A percentile compares a stretch with the other conserved stretches of the same genome.
Conservation (phyloP, 1,284 basidiomycete genomes). For the Papiliotrema nemorosa region DNA sequence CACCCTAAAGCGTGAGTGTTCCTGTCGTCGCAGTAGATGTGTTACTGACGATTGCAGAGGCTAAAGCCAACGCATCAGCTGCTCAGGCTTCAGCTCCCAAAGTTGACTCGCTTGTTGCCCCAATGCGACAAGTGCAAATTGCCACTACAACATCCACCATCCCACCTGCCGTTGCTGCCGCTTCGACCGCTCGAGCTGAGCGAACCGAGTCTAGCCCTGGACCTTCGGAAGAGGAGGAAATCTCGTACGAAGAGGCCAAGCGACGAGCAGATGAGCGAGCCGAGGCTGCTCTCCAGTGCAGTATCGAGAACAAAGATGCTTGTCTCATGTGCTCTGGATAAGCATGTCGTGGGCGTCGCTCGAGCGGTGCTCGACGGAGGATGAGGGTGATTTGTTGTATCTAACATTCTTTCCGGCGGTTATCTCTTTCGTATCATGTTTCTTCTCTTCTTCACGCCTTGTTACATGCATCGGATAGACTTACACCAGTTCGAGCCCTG, state of each 20-base stretch:
- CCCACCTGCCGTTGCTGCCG: constrained; percentile 22
- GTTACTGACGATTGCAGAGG: constrained; percentile 12
- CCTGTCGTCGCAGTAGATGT: constrained; percentile 20
- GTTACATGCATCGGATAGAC: neutral
- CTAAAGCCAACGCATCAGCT: constrained; percentile 25
- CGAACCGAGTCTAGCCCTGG: constrained; percentile 20
- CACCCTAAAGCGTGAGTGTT: constrained; percentile 60
- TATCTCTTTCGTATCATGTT: neutral
- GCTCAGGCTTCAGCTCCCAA: constrained; percentile 16
- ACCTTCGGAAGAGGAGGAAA: constrained; percentile 47
- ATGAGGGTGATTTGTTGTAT: neutral
- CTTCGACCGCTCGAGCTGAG: constrained; percentile 2
- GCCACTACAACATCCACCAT: constrained; percentile 29
- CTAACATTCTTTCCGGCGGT: neutral
- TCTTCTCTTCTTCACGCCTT: too few species aligned
- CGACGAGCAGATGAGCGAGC: constrained; percentile 48
- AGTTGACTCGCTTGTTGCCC: constrained; percentile 29
- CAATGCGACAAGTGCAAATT: constrained; percentile 41
- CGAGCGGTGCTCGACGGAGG: neutral
- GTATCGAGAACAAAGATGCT: constrained; percentile 52
- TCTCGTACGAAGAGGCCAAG: constrained; percentile 52
- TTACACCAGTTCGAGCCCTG: neutral
- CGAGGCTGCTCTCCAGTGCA: constrained; percentile 49
- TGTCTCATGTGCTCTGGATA: constrained; percentile 51
- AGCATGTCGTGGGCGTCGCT: too few species aligned